Base-by-base conservation (phyloP, 75 land plant genomes). In the Picea glauca region DNA sequence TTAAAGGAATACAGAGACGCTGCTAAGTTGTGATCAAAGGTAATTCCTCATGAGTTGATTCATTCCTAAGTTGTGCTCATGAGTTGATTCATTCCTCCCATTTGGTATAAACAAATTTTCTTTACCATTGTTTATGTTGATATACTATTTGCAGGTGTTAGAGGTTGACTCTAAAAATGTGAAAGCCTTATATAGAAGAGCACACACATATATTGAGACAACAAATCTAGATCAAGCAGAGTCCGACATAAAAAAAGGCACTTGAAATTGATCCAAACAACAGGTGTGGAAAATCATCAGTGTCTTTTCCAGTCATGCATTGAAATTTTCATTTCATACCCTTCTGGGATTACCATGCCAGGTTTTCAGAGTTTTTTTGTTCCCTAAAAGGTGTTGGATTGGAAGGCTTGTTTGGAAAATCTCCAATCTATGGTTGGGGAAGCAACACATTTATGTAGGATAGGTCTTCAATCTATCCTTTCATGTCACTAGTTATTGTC, bases 191-290 rank as follows among this genome's bases (percentile, higher is more conserved):
- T 93, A 88, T 61, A 84, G 93, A 65, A 72, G 93, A 78, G 93
- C 90, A 11, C 93, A 93, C 78, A 90, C 95, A 4, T 93, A 87
- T 76, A 87, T 87, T 58, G 83, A 86, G 75, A 80, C 78, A 62
- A 77, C 68, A 30, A 91, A 93, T 81, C 70, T 93, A 59, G 86
- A 87, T 70, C 68, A 79, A 57, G 93, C 95, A 46, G 90, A 85
- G 64, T 56, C 74, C n/a, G 95, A 93, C 78, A 85, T 93, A 59
- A 87, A 84, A 84, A 85, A 89, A 85, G 65, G 89, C 95, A 54
- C 68, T 91, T 15, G 95, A 93, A 62, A 58, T 87, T 82, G 91
- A 93, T 76, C 93, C 95, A n/a, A 58, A 86, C 9, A 93, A 93
- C 85, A 87, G 87, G 93, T 88, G 72, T 57, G 72, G 6, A 56